These are phyloP conservation scores for Pseudozyma flocculosa DNA, from an alignment of 1,284 basidiomycete species.

Conservation along the genomic window DNA sequence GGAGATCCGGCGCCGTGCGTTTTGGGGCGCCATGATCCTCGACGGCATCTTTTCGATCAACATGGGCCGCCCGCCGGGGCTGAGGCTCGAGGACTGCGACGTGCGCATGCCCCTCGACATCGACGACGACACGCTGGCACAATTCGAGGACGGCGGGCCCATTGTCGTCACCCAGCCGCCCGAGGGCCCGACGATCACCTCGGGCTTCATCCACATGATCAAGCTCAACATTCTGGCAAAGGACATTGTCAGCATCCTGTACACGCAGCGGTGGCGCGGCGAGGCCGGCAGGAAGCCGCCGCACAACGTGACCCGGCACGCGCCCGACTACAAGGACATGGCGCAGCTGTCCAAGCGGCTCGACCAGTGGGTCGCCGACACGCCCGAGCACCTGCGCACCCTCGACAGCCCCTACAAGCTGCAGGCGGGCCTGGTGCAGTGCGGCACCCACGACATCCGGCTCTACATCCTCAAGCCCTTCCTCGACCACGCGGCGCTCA, in stretches of 20 bases:
- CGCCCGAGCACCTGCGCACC: slow-evolving; percentile 29
- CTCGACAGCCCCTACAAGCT: slow-evolving; percentile 35
- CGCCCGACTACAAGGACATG: slow-evolving; percentile 48
- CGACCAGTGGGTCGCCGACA: slow-evolving; percentile 44
- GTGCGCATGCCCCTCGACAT: slow-evolving; percentile 41
- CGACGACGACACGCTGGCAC: slow-evolving; percentile 25
- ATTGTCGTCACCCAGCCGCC: slow-evolving; percentile 8
- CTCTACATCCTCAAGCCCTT: slow-evolving; percentile 53
- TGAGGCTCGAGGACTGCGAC: slow-evolving; percentile 41
- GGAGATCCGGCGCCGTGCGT: slow-evolving; percentile 37
- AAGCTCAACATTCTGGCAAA: slow-evolving; percentile 43
- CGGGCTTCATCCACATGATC: slow-evolving; percentile 46
- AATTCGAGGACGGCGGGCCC: slow-evolving; percentile 20
- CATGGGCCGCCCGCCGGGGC: slow-evolving; percentile 43
- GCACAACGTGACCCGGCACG: slow-evolving; percentile 6
- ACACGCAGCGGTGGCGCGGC: slow-evolving; percentile 28
- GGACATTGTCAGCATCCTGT: slow-evolving; percentile 42
- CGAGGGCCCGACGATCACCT: slow-evolving; percentile 28
- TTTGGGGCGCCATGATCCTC: slow-evolving; percentile 50
- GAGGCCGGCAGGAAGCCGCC: slow-evolving; percentile 14
- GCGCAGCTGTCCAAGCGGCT: slow-evolving; percentile 34
- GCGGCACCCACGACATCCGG: slow-evolving; percentile 41
- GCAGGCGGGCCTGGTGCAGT: slow-evolving; percentile 38
- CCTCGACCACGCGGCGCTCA: slow-evolving; percentile 33
- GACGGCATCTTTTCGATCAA: slow-evolving; percentile 50